Evolutionary conservation across 768 basidiomycete species (phyloP).

Genomic region (Boletus bicolor): DNA sequence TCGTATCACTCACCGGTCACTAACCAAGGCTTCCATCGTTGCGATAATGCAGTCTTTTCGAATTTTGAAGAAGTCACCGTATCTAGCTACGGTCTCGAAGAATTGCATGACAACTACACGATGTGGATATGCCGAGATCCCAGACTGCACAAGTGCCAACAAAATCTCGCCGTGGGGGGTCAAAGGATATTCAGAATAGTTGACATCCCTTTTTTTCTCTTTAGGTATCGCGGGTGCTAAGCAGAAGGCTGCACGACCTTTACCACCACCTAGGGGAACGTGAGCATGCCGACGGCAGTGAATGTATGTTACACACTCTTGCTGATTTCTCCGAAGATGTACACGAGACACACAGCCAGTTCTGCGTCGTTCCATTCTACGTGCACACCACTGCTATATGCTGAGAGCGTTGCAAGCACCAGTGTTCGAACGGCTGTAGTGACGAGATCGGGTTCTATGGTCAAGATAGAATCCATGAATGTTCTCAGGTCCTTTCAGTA

Average conservation of each 20-base stretch:
- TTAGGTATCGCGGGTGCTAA: slow-evolving; percentile 66
- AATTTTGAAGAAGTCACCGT: slow-evolving; percentile 95
- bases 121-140: slow-evolving; percentile 80
- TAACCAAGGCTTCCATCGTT: slow-evolving; percentile 85
- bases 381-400: slow-evolving; percentile 54
- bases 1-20: slow-evolving; percentile 55
- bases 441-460: slow-evolving; percentile 84
- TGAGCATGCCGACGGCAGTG: neutral
- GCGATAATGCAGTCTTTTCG: slow-evolving; percentile 86
- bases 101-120: slow-evolving; percentile 83
- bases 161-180: slow-evolving; percentile 91
- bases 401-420: slow-evolving; percentile 70
- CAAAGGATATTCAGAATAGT: slow-evolving; percentile 79
- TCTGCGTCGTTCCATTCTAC: slow-evolving; percentile 93
- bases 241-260: slow-evolving; percentile 86
- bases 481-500: slow-evolving; percentile 70
- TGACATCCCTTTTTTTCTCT: slow-evolving; percentile 61
- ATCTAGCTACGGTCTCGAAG: slow-evolving; percentile 90
- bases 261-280: slow-evolving; percentile 55
- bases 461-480: slow-evolving; percentile 83
- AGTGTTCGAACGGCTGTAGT: slow-evolving; percentile 71
- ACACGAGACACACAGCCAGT: slow-evolving; percentile 89
- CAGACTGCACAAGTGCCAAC: slow-evolving; percentile 76
- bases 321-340: slow-evolving; percentile 89
- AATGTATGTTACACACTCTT: slow-evolving; percentile 57